Conservation (phyloP, 2,329 filamentous ascomycete genomes). For the Myriosclerotinia curreyana region DNA sequence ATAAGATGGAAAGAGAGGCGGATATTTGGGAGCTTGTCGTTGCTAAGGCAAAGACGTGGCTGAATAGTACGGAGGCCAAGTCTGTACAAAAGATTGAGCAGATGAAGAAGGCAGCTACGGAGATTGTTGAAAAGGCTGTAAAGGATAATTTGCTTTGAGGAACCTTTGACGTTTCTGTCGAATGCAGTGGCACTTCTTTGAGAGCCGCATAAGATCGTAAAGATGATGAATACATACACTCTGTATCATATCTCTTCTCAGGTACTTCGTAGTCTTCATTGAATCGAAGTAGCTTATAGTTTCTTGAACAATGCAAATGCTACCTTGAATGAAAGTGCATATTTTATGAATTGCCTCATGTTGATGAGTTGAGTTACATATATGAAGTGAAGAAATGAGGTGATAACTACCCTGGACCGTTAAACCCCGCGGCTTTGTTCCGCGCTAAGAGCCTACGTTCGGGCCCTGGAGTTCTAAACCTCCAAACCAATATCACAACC, state of each 20-base stretch:
- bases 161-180: not conserved
- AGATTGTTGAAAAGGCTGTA: not conserved
- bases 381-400: not conserved
- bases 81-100: not conserved
- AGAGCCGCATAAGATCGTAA: not conserved
- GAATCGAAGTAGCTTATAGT: too few relatives aligned
- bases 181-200: not conserved
- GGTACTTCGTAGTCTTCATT: too few relatives aligned
- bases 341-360: too few relatives aligned
- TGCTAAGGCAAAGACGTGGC: constrained; percentile 56
- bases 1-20: constrained; percentile 44
- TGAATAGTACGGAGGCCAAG: constrained; percentile 34
- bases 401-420: not conserved
- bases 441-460: not conserved
- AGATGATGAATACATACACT: not conserved
- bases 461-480: not conserved
- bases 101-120: constrained; percentile 22
- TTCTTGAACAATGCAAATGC: too few relatives aligned
- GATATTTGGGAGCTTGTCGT: constrained; percentile 64
- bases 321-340: not conserved
- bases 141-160: not conserved
- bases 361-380: not conserved
- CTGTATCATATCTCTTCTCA: not conserved
- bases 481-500: not conserved
- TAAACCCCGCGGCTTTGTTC: constrained; percentile 1